Percentiles rank a stretch among this genome's conserved stretches.
phyloP scores from a whole-genome alignment of 1,284 basidiomycete genomes.

The Waitea zeae region DNA sequence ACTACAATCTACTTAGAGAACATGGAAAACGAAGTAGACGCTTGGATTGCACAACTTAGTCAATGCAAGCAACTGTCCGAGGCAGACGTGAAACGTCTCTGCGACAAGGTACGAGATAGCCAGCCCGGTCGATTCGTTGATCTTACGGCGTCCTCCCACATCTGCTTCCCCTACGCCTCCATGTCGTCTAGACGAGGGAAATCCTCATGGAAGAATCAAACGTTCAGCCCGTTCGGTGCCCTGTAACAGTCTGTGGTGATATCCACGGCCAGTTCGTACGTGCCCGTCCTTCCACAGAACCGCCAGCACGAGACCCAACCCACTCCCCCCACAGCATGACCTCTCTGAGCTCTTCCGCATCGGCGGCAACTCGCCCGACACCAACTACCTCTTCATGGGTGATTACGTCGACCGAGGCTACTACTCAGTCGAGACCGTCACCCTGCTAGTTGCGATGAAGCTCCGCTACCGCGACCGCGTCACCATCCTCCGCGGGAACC shows the following conservation, averaged over 20 bases:
- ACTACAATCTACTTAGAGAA: slow-evolving; percentile 10
- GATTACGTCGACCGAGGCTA: slow-evolving; percentile 99
- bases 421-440: slow-evolving; percentile 99
- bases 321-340: slow-evolving; percentile 60
- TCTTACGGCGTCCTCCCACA: slow-evolving; percentile 7
- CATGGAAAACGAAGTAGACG: slow-evolving; percentile 78
- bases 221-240: slow-evolving; percentile 95
- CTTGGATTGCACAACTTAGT: slow-evolving; percentile 93
- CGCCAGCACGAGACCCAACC: slow-evolving; percentile 3
- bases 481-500: slow-evolving; percentile 95
- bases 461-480: slow-evolving; percentile 96
- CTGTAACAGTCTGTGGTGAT: slow-evolving; percentile 94
- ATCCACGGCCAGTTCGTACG: slow-evolving; percentile 99
- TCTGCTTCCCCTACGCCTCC: slow-evolving; percentile 8
- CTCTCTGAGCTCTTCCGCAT: slow-evolving; percentile 98
- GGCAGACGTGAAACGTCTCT: slow-evolving; percentile 91
- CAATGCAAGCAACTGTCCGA: slow-evolving; percentile 98
- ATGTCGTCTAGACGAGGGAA: slow-evolving; percentile 65
- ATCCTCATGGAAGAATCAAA: slow-evolving; percentile 97
- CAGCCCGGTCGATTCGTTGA: slow-evolving; percentile 11
- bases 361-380: slow-evolving; percentile 98
- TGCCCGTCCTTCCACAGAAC: slow-evolving; percentile 14
- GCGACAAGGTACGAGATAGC: slow-evolving; percentile 76
- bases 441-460: slow-evolving; percentile 95
- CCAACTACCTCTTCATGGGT: slow-evolving; percentile 99